These are phyloP conservation scores for Carex littledalei DNA, from an alignment of 176 grass and related monocot genomes.

Conservation along the genomic window DNA sequence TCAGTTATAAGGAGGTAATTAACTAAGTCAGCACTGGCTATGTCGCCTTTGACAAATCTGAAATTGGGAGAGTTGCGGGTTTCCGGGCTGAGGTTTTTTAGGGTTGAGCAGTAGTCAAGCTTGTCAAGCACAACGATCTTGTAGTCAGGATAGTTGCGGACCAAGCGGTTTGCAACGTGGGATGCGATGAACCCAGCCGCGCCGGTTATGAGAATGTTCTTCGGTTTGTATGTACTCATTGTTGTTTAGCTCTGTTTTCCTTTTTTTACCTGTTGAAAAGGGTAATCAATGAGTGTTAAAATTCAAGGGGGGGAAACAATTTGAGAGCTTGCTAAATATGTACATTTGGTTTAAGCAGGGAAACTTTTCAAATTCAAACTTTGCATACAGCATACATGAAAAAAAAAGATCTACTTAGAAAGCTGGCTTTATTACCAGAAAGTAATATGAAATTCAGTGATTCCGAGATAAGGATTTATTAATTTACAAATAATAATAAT, in stretches of 20 bases:
- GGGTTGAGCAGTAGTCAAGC: conserved; percentile 71
- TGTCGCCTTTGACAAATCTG: conserved; percentile 86
- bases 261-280: conserved; percentile 6
- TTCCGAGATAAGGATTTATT: neutral
- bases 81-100: conserved; percentile 49
- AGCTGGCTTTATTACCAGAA: neutral
- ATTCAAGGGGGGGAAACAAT: neutral
- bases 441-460: neutral
- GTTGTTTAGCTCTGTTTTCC: conserved; percentile 1
- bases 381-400: neutral
- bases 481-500: neutral
- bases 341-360: neutral
- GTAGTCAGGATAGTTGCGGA: conserved; percentile 61
- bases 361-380: neutral
- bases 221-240: conserved; percentile 55
- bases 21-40: conserved; percentile 75
- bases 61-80: conserved; percentile 46
- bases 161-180: conserved; percentile 64
- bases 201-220: conserved; percentile 79
- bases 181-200: conserved; percentile 77
- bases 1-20: conserved; percentile 71
- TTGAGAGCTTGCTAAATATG: neutral
- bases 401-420: neutral
- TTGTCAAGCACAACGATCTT: conserved; percentile 80
- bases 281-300: neutral